Conservation (phyloP, 1,139 yeast genomes). For the Debaryomyces sp. region DNA sequence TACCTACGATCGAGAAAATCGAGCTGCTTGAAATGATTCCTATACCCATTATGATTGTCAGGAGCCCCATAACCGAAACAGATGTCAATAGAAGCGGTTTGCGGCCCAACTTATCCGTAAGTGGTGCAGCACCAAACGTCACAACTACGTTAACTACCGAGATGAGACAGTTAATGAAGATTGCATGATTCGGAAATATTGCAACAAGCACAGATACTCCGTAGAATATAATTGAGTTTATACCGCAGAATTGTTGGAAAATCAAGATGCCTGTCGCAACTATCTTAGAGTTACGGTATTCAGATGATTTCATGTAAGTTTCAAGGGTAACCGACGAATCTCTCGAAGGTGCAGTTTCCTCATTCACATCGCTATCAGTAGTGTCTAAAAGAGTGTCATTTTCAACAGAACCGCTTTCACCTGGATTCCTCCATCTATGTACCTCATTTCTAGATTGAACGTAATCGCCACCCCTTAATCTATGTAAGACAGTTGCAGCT, state of each 20-base stretch:
- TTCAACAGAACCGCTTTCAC: constrained; percentile 3
- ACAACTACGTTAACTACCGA: constrained; percentile 72
- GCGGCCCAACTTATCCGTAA: constrained; percentile 77
- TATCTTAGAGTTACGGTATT: constrained; percentile 57
- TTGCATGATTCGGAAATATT: constrained; percentile 70
- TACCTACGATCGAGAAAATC: constrained; percentile 60
- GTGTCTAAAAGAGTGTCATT: constrained; percentile 16
- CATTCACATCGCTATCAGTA: constrained; percentile 10
- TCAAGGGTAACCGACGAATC: constrained; percentile 27
- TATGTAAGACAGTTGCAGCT: constrained; percentile 40
- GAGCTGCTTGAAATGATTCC: constrained; percentile 61
- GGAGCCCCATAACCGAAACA: constrained; percentile 67
- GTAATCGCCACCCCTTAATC: constrained; percentile 46
- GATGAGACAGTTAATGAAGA: constrained; percentile 70
- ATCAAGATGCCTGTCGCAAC: constrained; percentile 75
- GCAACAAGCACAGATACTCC: constrained; percentile 81
- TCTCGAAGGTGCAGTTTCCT: constrained; percentile 2
- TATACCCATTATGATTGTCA: constrained; percentile 63
- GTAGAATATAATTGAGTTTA: constrained; percentile 87
- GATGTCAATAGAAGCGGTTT: constrained; percentile 70
- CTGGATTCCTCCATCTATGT: constrained; percentile 31
- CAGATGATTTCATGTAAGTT: constrained; percentile 52
- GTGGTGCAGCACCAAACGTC: constrained; percentile 70
- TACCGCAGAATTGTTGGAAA: constrained; percentile 93
- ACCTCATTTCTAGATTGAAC: constrained; percentile 40